Percentiles rank a stretch among this genome's conserved stretches.
phyloP scores from a whole-genome alignment of 371 early-diverging fungal genomes.

The Apophysomyces elegans region DNA sequence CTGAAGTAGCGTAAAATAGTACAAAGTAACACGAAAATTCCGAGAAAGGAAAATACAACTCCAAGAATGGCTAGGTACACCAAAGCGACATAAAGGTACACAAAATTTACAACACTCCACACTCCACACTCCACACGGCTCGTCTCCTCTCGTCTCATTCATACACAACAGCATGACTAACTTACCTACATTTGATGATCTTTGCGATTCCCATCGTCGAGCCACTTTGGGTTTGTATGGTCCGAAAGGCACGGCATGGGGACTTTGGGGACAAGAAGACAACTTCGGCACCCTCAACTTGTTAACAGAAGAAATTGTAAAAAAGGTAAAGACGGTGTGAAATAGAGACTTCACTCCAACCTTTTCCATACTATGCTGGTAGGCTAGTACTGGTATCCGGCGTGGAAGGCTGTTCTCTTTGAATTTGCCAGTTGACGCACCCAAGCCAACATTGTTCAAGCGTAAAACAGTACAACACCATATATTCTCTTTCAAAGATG shows the following conservation, averaged over 20 bases:
- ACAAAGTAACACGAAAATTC: no score
- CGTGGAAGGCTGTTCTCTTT: conserved; percentile 40
- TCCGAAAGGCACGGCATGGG: conserved; percentile 40
- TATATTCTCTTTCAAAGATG: conserved; percentile 19
- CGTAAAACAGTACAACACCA: conserved; percentile 29
- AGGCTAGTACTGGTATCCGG: conserved; percentile 25
- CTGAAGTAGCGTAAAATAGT: no score
- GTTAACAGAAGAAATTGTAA: conserved; percentile 36
- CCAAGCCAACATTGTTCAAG: conserved; percentile 30
- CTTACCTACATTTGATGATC: not conserved
- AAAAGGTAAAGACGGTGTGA: conserved; percentile 23
- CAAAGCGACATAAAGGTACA: no score
- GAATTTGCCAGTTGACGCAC: conserved; percentile 45
- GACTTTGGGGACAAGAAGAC: conserved; percentile 50
- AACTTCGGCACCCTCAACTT: conserved; percentile 50
- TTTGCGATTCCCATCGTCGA: not conserved
- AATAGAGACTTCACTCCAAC: not conserved
- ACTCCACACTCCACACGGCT: no score
- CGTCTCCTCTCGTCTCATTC: not conserved
- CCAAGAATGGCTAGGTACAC: no score
- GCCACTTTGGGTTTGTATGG: not conserved
- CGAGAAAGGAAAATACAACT: no score
- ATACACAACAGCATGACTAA: not conserved
- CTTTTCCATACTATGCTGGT: not conserved
- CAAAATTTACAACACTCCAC: no score